Conservation (phyloP, 768 basidiomycete genomes). For the Termitomyces sp. region DNA sequence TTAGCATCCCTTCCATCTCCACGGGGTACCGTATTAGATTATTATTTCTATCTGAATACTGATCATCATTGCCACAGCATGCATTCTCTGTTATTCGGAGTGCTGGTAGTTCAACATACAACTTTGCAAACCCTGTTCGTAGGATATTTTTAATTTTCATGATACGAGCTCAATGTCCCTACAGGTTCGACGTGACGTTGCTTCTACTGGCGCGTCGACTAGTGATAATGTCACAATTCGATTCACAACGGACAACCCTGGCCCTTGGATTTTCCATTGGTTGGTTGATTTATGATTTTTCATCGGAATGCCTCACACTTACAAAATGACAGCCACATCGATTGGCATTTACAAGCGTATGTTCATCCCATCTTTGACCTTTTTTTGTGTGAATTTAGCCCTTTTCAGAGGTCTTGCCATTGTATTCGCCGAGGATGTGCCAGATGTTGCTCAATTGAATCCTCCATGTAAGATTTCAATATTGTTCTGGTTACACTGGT, state of each 20-base stretch:
- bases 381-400: background rate
- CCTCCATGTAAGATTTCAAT: conserved; percentile 5
- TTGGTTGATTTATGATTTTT: conserved; percentile 10
- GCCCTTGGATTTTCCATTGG: conserved; percentile 51
- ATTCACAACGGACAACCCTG: conserved; percentile 48
- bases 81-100: conserved; percentile 34
- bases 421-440: conserved; percentile 35
- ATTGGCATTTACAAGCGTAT: conserved; percentile 44
- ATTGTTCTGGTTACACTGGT: background rate
- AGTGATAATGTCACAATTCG: conserved; percentile 42
- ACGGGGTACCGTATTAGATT: background rate
- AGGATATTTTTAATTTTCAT: too few relatives aligned
- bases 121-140: conserved; percentile 12
- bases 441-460: background rate
- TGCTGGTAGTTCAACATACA: conserved; percentile 27
- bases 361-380: background rate
- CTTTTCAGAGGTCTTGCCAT: conserved; percentile 32
- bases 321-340: conserved; percentile 37
- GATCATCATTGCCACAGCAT: conserved; percentile 21
- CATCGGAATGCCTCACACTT: too few relatives aligned
- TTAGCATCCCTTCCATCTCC: conserved; percentile 5
- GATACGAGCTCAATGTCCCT: background rate
- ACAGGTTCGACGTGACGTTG: conserved; percentile 26
- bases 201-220: conserved; percentile 22
- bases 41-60: background rate